Percentiles rank a stretch among this genome's conserved stretches.
These are phyloP conservation scores for Penicillium sclerotiorum DNA, from an alignment of 2,329 filamentous ascomycete genomes.

Conservation along the genomic window DNA sequence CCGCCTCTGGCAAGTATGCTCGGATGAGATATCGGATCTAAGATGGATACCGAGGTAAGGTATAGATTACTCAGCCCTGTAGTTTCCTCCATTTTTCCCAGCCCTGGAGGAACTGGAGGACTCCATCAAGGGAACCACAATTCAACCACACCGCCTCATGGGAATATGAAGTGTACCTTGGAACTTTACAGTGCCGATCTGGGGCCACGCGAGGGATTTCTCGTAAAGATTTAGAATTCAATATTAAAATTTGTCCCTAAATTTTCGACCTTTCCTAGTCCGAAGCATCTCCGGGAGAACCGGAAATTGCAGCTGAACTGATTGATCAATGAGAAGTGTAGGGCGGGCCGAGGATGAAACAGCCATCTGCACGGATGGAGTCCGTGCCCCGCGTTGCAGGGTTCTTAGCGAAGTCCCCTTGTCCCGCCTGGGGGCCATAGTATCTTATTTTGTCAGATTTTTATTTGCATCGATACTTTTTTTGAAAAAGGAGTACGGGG, in stretches of 20 bases:
- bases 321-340: slow-evolving; percentile 18
- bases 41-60: too few relatives aligned
- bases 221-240: neutral
- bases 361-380: slow-evolving; percentile 10
- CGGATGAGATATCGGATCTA: neutral
- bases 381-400: slow-evolving; percentile 22
- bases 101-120: too few relatives aligned
- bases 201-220: neutral
- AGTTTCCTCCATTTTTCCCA: too few relatives aligned
- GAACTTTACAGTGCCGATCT: neutral
- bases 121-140: neutral
- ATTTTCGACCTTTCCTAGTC: neutral
- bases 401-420: slow-evolving; percentile 3
- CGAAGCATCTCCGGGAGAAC: slow-evolving; percentile 16
- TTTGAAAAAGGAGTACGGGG: neutral
- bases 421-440: slow-evolving; percentile 1
- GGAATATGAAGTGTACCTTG: neutral
- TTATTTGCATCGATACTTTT: neutral
- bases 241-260: neutral
- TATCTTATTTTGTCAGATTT: neutral
- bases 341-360: slow-evolving; percentile 21
- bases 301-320: slow-evolving; percentile 21
- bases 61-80: too few relatives aligned
- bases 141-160: neutral
- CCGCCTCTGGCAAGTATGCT: neutral